Conservation (phyloP, 2,329 filamentous ascomycete species). For the Fusarium sulawesiense region DNA sequence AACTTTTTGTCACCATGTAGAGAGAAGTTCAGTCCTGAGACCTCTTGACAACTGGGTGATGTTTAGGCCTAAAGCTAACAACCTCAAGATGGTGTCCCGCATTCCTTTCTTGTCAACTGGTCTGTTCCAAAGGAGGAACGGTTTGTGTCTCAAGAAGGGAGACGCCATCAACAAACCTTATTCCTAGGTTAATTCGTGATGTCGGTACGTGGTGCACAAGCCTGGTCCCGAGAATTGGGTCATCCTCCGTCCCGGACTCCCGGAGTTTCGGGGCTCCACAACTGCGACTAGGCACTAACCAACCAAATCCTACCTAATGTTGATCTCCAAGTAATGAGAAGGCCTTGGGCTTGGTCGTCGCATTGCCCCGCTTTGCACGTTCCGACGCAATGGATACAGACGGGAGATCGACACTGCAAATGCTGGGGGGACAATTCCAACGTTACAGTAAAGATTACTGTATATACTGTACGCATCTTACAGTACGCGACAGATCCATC, state of each 20-base stretch:
- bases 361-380: not conserved
- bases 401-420: conserved; percentile 41
- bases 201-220: conserved; percentile 11
- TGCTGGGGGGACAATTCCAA: conserved; percentile 15
- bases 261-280: conserved; percentile 14
- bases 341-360: not conserved
- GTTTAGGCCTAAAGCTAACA: conserved; percentile 14
- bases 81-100: conserved; percentile 24
- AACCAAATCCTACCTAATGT: not conserved
- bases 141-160: not conserved
- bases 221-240: conserved; percentile 12
- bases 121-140: conserved; percentile 15
- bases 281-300: not conserved
- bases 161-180: conserved; percentile 6
- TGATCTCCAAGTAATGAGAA: not conserved
- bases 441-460: not conserved
- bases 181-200: conserved; percentile 1
- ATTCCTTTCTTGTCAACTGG: conserved; percentile 29
- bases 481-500: not conserved
- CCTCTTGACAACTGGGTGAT: conserved; percentile 9
- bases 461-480: not conserved
- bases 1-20: not conserved
- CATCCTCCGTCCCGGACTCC: conserved; percentile 27
- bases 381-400: conserved; percentile 19
- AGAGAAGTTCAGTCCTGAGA: not conserved